phyloP scores from a whole-genome alignment of 768 basidiomycete species.

The Lactarius pseudohatsudake region DNA sequence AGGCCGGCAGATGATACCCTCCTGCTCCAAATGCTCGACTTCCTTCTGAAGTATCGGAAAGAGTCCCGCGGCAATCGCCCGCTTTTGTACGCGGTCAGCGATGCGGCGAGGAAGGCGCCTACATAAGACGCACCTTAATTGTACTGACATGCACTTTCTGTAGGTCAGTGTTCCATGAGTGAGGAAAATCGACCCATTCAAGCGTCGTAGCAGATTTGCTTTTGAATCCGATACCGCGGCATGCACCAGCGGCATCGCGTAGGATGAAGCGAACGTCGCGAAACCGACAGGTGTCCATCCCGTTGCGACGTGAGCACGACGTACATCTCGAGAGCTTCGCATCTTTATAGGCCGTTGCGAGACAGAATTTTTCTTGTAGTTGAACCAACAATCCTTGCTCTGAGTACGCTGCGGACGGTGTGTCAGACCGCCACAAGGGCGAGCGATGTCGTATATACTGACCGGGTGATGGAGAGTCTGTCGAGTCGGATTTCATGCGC shows the following conservation, averaged over 20 bases:
- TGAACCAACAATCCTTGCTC: not conserved
- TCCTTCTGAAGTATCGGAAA: constrained; percentile 68
- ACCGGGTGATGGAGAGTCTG: constrained; percentile 15
- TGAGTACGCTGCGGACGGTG: constrained; percentile 10
- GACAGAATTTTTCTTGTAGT: constrained; percentile 27
- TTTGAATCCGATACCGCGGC: constrained; percentile 62
- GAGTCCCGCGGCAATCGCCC: constrained; percentile 63
- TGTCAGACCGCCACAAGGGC: constrained; percentile 15
- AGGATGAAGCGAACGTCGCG: constrained; percentile 76
- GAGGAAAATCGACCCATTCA: constrained; percentile 16
- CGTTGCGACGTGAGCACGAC: constrained; percentile 81
- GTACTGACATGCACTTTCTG: constrained; percentile 54
- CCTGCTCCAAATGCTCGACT: constrained; percentile 52
- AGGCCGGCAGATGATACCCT: constrained; percentile 64
- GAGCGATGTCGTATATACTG: not conserved
- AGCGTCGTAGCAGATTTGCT: constrained; percentile 15
- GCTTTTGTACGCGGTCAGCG: constrained; percentile 40
- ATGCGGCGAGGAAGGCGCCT: constrained; percentile 17
- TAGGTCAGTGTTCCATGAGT: constrained; percentile 16
- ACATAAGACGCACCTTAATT: constrained; percentile 47
- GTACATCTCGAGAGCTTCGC: constrained; percentile 71
- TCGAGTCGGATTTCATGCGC: constrained; percentile 23
- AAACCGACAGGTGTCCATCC: constrained; percentile 82
- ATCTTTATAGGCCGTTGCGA: constrained; percentile 25
- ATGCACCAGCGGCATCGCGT: constrained; percentile 54